These are phyloP conservation scores for Colletotrichum karsti DNA, from an alignment of 2,329 filamentous ascomycete genomes.

Conservation along the genomic window DNA sequence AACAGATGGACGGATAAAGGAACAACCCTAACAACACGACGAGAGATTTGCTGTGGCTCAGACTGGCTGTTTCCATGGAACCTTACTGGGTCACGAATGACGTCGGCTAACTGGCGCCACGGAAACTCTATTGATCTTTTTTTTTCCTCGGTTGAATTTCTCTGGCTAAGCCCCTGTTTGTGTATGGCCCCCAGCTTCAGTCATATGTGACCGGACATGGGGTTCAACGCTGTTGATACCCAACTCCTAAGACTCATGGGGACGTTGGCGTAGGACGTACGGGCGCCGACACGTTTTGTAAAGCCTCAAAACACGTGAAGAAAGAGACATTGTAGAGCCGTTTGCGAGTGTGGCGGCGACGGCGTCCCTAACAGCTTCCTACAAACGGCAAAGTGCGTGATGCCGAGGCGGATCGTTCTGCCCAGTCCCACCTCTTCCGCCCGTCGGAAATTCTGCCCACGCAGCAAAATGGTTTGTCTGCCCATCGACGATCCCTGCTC, in stretches of 20 bases:
- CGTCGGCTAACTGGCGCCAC: slow-evolving; percentile 21
- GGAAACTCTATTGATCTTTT: slow-evolving; percentile 24
- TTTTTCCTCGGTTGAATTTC: background rate
- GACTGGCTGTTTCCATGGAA: slow-evolving; percentile 15
- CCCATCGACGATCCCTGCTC: slow-evolving; percentile 16
- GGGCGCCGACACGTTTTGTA: background rate
- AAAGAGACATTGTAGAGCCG: background rate
- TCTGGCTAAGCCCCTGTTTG: slow-evolving; percentile 3
- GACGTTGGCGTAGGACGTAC: background rate
- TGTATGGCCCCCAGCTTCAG: background rate
- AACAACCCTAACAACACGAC: background rate
- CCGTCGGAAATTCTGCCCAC: slow-evolving; percentile 24
- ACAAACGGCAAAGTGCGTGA: slow-evolving; percentile 7
- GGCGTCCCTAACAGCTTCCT: background rate
- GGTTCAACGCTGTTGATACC: background rate
- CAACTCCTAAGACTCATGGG: background rate
- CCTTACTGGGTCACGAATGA: slow-evolving; percentile 7
- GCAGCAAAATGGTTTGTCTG: slow-evolving; percentile 26
- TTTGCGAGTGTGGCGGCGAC: slow-evolving; percentile 17
- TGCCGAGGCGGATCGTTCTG: slow-evolving; percentile 22
- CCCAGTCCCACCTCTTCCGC: slow-evolving; percentile 22
- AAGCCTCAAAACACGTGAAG: slow-evolving; percentile 3
- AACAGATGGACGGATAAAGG: background rate
- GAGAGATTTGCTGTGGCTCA: slow-evolving; percentile 12
- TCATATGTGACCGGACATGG: background rate